Evolutionary conservation across 371 early-diverging fungal species (phyloP).

Genomic region (Mucor circinelloides): DNA sequence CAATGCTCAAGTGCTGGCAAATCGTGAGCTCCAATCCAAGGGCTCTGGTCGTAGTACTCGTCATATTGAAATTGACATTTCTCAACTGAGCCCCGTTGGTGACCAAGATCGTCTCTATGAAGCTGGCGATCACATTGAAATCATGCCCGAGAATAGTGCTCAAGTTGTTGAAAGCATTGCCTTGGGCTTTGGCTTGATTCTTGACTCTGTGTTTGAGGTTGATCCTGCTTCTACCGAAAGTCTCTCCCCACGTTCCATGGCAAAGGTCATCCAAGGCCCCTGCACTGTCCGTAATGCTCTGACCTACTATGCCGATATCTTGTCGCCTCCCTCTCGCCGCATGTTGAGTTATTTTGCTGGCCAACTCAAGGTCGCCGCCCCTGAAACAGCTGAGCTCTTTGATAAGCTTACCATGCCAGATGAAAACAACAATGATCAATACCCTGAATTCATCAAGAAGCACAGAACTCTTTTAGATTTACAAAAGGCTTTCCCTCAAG

Average conservation of each 20-base stretch:
- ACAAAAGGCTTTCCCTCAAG: conserved; percentile 41
- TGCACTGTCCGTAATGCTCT: conserved; percentile 51
- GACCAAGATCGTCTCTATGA: conserved; percentile 30
- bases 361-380: conserved; percentile 30
- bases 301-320: conserved; percentile 47
- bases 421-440: conserved; percentile 26
- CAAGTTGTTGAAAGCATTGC: conserved; percentile 42
- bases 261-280: conserved; percentile 47
- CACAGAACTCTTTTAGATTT: conserved; percentile 54
- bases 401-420: conserved; percentile 36
- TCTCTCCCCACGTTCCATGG: conserved; percentile 53
- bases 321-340: conserved; percentile 47
- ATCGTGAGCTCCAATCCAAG: conserved; percentile 35
- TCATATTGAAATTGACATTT: conserved; percentile 48
- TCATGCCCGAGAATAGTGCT: conserved; percentile 45
- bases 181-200: conserved; percentile 41
- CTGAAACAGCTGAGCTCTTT: conserved; percentile 35
- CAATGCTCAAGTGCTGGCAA: conserved; percentile 24
- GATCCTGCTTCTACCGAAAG: conserved; percentile 18
- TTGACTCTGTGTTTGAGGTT: conserved; percentile 54
- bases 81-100: conserved; percentile 18
- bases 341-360: conserved; percentile 40
- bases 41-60: conserved; percentile 40
- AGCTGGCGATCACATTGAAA: conserved; percentile 61
- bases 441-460: conserved; percentile 39